phyloP scores from a whole-genome alignment of 495 filamentous ascomycete genomes.

The Neurospora africana region DNA sequence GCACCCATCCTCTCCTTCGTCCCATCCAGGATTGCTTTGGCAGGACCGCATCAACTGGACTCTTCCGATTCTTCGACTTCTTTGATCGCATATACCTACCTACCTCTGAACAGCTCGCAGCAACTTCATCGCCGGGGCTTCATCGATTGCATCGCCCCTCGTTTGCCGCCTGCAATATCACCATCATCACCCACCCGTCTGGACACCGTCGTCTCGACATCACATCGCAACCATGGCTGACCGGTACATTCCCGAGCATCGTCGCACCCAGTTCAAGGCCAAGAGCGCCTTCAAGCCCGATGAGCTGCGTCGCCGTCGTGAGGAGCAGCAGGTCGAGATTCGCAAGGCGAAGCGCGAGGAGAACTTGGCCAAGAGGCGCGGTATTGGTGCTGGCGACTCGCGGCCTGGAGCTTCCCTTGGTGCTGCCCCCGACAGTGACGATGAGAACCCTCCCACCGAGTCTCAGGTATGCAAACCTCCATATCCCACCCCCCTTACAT shows the following conservation, averaged over 20 bases:
- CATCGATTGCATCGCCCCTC: background rate
- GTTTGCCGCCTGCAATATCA: constrained; percentile 23
- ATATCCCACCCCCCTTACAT: constrained; percentile 2
- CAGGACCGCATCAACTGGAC: constrained; percentile 10
- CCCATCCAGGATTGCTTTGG: background rate
- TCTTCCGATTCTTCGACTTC: constrained; percentile 45
- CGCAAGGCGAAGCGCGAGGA: constrained; percentile 96
- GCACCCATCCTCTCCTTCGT: background rate
- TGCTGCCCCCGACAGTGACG: constrained; percentile 89
- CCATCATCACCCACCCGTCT: constrained; percentile 20
- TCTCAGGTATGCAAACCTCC: constrained; percentile 70
- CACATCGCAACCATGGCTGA: constrained; percentile 70
- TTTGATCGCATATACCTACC: constrained; percentile 40
- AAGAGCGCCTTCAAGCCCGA: constrained; percentile 97
- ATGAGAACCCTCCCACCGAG: constrained; percentile 89
- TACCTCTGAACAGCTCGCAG: constrained; percentile 29
- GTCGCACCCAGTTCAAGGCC: constrained; percentile 97
- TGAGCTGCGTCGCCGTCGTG: constrained; percentile 94
- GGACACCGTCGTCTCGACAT: constrained; percentile 10
- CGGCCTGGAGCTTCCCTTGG: constrained; percentile 78
- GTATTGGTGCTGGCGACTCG: constrained; percentile 68
- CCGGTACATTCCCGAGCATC: constrained; percentile 98
- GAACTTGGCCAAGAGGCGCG: constrained; percentile 94
- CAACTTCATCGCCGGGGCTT: background rate
- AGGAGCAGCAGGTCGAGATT: constrained; percentile 98